Evolutionary conservation across 116 monocot species (phyloP).

Genomic region (Zostera marina): DNA sequence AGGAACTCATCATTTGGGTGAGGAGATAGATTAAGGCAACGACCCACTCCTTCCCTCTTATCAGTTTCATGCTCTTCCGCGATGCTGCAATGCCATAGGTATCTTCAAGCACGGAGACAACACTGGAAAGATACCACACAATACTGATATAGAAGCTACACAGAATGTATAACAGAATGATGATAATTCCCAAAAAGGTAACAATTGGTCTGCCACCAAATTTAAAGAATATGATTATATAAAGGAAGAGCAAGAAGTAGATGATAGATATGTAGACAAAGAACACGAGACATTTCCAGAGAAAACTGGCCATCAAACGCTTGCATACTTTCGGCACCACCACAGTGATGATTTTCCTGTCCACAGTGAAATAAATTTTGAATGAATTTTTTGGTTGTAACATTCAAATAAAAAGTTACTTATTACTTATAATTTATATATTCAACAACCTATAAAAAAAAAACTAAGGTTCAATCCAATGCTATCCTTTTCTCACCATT

Average conservation of each 20-base stretch:
- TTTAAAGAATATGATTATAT: slow-evolving; percentile 8
- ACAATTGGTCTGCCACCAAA: slow-evolving; percentile 9
- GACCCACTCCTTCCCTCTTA: slow-evolving; percentile 45
- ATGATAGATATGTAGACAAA: slow-evolving; percentile 29
- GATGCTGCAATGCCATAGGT: slow-evolving; percentile 47
- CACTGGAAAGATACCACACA: slow-evolving; percentile 87
- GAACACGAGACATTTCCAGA: slow-evolving; percentile 46
- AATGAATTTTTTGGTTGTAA: too few species aligned
- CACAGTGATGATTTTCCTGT: slow-evolving; percentile 38
- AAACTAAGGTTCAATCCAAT: too few species aligned
- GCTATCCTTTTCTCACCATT: too few species aligned
- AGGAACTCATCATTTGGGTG: slow-evolving; percentile 33
- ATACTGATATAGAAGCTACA: slow-evolving; percentile 67
- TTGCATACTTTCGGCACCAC: slow-evolving; percentile 67
- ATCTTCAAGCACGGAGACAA: slow-evolving; percentile 84
- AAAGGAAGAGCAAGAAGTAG: slow-evolving; percentile 11
- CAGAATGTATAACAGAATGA: slow-evolving; percentile 27
- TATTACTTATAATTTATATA: too few species aligned
- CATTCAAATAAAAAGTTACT: too few species aligned
- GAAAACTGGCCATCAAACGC: slow-evolving; percentile 55
- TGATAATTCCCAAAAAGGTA: slow-evolving; percentile 1
- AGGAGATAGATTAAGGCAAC: slow-evolving; percentile 33
- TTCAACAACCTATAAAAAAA: too few species aligned
- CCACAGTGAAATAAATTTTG: too few species aligned
- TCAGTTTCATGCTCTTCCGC: slow-evolving; percentile 41